Evolutionary conservation across 2,329 filamentous ascomycete genomes (phyloP).

Genomic region (Stylonectria norvegica): DNA sequence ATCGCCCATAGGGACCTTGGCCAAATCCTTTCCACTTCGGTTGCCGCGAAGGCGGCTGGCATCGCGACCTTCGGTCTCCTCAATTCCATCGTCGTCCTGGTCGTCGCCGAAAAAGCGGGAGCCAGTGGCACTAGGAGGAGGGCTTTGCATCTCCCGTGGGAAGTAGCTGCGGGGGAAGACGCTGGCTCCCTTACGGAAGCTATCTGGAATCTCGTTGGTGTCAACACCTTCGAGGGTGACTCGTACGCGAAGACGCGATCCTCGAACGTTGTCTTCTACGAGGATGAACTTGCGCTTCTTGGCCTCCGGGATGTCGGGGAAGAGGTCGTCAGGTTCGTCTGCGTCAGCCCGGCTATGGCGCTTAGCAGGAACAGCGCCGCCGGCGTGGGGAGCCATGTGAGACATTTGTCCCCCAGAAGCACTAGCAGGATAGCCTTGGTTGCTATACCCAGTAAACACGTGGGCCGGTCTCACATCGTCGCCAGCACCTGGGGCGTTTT

Average conservation of each 20-base stretch:
- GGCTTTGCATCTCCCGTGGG: conserved; percentile 86
- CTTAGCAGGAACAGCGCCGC: conserved; percentile 35
- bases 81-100: conserved; percentile 51
- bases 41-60: conserved; percentile 35
- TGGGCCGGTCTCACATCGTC: conserved; percentile 71
- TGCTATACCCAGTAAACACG: conserved; percentile 67
- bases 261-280: conserved; percentile 82
- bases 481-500: conserved; percentile 45
- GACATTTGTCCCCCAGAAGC: conserved; percentile 54
- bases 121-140: conserved; percentile 71
- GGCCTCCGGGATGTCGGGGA: conserved; percentile 81
- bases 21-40: conserved; percentile 39
- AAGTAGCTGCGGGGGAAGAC: conserved; percentile 92
- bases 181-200: conserved; percentile 83
- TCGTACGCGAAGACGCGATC: conserved; percentile 78
- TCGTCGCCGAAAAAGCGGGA: conserved; percentile 72
- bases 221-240: conserved; percentile 92
- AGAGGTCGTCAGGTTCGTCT: conserved; percentile 66
- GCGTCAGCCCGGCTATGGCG: conserved; percentile 44
- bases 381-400: conserved; percentile 46
- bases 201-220: conserved; percentile 93
- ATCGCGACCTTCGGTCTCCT: conserved; percentile 48
- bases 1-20: conserved; percentile 62
- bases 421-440: conserved; percentile 55
- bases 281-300: conserved; percentile 97